Base-by-base conservation (phyloP, 768 basidiomycete species). In the Leucosporidium yakuticum region DNA sequence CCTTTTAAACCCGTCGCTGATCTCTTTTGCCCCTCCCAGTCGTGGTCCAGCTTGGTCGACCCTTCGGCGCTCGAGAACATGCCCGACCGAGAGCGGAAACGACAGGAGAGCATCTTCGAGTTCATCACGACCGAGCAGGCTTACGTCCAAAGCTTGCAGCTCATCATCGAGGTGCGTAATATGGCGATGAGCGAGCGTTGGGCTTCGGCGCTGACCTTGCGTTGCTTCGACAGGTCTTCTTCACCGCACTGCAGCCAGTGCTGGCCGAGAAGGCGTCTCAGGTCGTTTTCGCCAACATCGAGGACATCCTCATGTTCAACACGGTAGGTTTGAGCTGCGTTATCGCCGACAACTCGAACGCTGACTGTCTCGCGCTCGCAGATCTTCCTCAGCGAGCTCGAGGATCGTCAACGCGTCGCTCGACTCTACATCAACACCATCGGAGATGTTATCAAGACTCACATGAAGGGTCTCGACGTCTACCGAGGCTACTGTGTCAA, bases 41-140 rank as follows among this genome's bases (percentile, higher is more conserved):
- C 91, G 0, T 98, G 95, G 95, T 87, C 90, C 12, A 95, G 92
- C 77, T 80, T 97, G 60, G 87, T 97, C 0, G 90, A 96, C 74
- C 86, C 86, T 70, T 84, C 86, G 44, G 91, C 89, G 0, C 78
- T 97, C 27, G 88, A 88, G 36, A 90, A 85, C 9, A 87, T 97
- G 54, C 88, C 90, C 0, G 77, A 83, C 1, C 81, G 81, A 29
- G 95, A 98, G 77, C 83, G 94, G 55, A 87, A 86, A 67, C 83
- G 94, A 63, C 95, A 97, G 79, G 95, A 98, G 82, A 88, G 90
- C 0, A 95, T 96, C 61, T 98, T 97, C 73, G 95, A 99, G 79
- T 83, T 98, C 62, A 95, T 98, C 73, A 83, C 84, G 9, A 98
- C 95, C 0, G 95, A 99, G 78, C 83, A 82, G 12, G 85, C 89